A percentile compares a stretch with the other conserved stretches of the same genome.
These are phyloP conservation scores for Brassica juncea DNA, from an alignment of 345 rosid genomes.

Conservation along the genomic window DNA sequence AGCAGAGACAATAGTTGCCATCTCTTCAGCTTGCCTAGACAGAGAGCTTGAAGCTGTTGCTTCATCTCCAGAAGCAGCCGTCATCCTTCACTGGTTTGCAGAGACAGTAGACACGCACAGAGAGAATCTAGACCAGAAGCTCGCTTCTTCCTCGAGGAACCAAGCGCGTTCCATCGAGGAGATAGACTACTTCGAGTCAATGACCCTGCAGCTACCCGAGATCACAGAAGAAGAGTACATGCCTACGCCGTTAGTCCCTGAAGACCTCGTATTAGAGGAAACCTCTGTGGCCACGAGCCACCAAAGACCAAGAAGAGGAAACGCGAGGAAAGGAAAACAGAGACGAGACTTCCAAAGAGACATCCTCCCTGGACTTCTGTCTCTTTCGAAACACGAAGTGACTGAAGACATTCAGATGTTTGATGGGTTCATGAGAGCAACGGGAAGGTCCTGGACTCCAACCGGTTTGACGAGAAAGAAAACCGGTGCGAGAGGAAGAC, in stretches of 20 bases:
- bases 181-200: slow-evolving; percentile 66
- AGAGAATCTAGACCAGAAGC: slow-evolving; percentile 48
- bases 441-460: slow-evolving; percentile 60
- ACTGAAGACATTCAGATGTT: slow-evolving; percentile 69
- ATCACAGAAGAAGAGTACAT: slow-evolving; percentile 45
- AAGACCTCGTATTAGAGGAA: slow-evolving; percentile 43
- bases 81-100: slow-evolving; percentile 67
- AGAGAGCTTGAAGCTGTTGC: slow-evolving; percentile 29
- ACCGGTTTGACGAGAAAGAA: slow-evolving; percentile 45
- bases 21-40: slow-evolving; percentile 45
- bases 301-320: slow-evolving; percentile 62
- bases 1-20: slow-evolving; percentile 66
- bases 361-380: slow-evolving; percentile 61
- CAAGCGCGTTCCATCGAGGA: slow-evolving; percentile 33
- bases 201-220: slow-evolving; percentile 64
- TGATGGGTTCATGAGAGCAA: slow-evolving; percentile 69
- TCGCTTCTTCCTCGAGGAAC: slow-evolving; percentile 25
- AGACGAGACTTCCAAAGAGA: slow-evolving; percentile 79
- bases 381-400: slow-evolving; percentile 65
- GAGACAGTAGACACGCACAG: slow-evolving; percentile 57
- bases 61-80: slow-evolving; percentile 17
- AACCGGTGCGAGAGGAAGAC: slow-evolving; percentile 54
- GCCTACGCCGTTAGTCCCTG: slow-evolving; percentile 45
- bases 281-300: slow-evolving; percentile 19
- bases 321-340: slow-evolving; percentile 71